Base-by-base conservation (phyloP, 1,284 basidiomycete species). In the Ustilago nuda region DNA sequence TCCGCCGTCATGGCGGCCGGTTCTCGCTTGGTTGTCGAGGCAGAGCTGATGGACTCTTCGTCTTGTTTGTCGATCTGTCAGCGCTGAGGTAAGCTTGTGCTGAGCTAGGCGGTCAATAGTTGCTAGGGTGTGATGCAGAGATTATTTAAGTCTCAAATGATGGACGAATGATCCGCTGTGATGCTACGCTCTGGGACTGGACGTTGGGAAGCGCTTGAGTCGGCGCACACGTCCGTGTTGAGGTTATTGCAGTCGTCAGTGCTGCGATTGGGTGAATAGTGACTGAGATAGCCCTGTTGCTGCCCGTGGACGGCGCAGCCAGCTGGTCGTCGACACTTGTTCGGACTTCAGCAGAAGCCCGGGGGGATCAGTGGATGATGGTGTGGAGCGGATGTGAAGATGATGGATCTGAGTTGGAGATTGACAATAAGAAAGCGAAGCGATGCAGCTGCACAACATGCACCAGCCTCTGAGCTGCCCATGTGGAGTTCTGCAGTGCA, bases 401-500 rank as follows among this genome's bases (percentile, higher is more conserved):
- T 11, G 48, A 33, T 17, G 27, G 36, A 56, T n/a, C n/a, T 15
- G n/a, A 45, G 15, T 45, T 19, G 11, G 43, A 45, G 43, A 19
- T 19, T 45, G 43, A 41, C 17, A 17, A 15, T 5, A 17, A 41
- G 39, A 6, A 15, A 41, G 13, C 39, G 43, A 57, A 36, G 55
- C 27, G 45, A 57, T 48, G 37, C 54, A 57, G 36, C 54, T 61
- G 65, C 65, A 61, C 59, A 53, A 57, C 39, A 39, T 23, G 55
- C 54, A 43, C 43, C 35, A 41, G 43, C 27, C 46, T 12, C 46
- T 12, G 50, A 51, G 51, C 51, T 37, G 33, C 19, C n/a, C 58
- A 61, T 57, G 59, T 61, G 65, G 59, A 57, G 65, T 37, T 46
- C 19, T 27, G 48, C 48, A 45, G 41, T 37, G 36, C 13, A 37